phyloP scores from a whole-genome alignment of 1,284 basidiomycete species.

The Marasmius tenuissimus region DNA sequence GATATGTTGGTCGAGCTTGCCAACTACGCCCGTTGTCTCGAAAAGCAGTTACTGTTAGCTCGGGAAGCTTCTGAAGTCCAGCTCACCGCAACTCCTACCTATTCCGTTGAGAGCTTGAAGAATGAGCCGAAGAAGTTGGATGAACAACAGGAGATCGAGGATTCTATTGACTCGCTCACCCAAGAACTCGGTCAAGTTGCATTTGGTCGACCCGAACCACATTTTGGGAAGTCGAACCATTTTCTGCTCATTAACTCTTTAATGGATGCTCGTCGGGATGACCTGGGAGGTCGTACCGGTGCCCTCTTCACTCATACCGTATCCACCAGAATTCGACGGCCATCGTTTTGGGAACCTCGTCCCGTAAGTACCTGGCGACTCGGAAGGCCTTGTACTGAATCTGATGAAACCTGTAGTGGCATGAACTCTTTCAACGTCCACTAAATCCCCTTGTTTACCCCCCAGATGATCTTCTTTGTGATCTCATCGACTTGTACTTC shows the following conservation, averaged over 20 bases:
- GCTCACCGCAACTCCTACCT: not conserved
- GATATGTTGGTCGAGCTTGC: slow-evolving; percentile 16
- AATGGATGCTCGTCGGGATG: not conserved
- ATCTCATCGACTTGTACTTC: slow-evolving; percentile 63
- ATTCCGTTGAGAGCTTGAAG: not conserved
- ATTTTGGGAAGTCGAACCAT: not conserved
- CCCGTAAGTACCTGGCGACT: not conserved
- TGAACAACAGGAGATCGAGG: not conserved
- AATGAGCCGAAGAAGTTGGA: not conserved
- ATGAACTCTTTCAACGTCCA: not conserved
- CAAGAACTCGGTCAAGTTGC: not conserved
- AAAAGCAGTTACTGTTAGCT: slow-evolving; percentile 13
- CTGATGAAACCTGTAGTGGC: not conserved
- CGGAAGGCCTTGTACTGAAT: not conserved
- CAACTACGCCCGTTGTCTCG: slow-evolving; percentile 13
- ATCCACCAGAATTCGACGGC: not conserved
- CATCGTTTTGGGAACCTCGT: not conserved
- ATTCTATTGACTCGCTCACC: not conserved
- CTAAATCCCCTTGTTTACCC: slow-evolving; percentile 36
- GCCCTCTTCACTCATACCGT: not conserved
- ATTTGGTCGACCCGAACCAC: not conserved
- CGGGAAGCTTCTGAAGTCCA: not conserved
- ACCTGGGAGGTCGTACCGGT: not conserved
- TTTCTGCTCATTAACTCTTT: not conserved
- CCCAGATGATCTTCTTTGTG: slow-evolving; percentile 44